phyloP scores from a whole-genome alignment of 2,329 filamentous ascomycete genomes.

The Daldinia sp. region DNA sequence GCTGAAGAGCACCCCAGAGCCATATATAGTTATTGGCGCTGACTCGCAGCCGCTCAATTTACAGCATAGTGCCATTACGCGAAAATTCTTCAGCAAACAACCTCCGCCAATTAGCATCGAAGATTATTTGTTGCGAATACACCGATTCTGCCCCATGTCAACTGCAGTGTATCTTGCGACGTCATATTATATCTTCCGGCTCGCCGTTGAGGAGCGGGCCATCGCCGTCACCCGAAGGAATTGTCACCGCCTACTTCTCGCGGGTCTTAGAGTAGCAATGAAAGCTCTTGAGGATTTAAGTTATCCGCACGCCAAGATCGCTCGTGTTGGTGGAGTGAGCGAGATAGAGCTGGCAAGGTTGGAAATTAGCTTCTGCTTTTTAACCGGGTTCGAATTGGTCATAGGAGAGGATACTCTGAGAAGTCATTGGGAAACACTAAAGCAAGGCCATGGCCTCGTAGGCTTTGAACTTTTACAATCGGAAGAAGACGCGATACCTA shows the following conservation, averaged over 20 bases:
- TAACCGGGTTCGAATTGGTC: constrained; percentile 83
- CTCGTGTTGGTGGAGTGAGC: constrained; percentile 87
- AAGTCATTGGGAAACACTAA: constrained; percentile 73
- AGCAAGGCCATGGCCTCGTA: constrained; percentile 26
- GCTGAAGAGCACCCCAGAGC: constrained; percentile 48
- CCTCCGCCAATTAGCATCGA: constrained; percentile 83
- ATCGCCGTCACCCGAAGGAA: constrained; percentile 85
- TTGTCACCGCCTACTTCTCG: constrained; percentile 84
- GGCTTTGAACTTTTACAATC: not conserved
- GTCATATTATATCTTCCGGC: constrained; percentile 83
- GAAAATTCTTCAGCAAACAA: constrained; percentile 92
- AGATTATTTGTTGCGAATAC: constrained; percentile 86
- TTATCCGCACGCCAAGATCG: constrained; percentile 84
- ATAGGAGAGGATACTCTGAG: constrained; percentile 67
- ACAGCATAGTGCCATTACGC: constrained; percentile 85
- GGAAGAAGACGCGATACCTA: constrained; percentile 23
- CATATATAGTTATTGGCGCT: constrained; percentile 70
- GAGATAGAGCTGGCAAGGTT: constrained; percentile 81
- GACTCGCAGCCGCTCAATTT: constrained; percentile 76
- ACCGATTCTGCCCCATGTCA: constrained; percentile 92
- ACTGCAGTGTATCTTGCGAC: constrained; percentile 92
- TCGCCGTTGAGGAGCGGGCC: constrained; percentile 78
- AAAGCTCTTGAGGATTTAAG: constrained; percentile 94
- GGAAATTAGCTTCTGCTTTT: constrained; percentile 88
- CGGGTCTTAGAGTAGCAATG: constrained; percentile 85